A percentile compares a stretch with the other conserved stretches of the same genome.
These are phyloP conservation scores for Diaporthe nobilis DNA, from an alignment of 2,329 filamentous ascomycete species.

Conservation along the genomic window DNA sequence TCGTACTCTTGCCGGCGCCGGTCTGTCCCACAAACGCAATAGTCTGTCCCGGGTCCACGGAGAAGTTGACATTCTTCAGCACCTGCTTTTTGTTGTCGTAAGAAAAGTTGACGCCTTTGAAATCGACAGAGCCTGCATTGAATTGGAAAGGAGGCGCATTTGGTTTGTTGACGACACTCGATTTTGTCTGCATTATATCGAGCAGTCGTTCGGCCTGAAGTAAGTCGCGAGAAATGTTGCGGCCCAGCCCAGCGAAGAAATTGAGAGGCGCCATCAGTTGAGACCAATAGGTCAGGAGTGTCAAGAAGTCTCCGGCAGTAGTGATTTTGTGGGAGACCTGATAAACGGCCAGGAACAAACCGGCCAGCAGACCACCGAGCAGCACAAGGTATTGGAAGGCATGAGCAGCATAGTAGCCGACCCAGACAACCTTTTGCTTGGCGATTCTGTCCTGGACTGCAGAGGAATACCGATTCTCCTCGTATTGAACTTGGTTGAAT, in stretches of 20 bases:
- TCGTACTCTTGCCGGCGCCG: constrained; percentile 71
- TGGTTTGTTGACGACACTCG: constrained; percentile 67
- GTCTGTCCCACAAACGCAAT: constrained; percentile 69
- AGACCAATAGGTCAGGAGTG: constrained; percentile 81
- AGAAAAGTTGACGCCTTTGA: constrained; percentile 69
- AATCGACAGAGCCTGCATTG: constrained; percentile 67
- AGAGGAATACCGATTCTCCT: constrained; percentile 66
- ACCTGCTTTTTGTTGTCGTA: constrained; percentile 73
- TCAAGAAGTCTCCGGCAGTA: constrained; percentile 76
- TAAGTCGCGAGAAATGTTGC: constrained; percentile 68
- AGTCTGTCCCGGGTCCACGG: constrained; percentile 60
- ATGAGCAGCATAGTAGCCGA: constrained; percentile 65
- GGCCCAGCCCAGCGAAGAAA: constrained; percentile 74
- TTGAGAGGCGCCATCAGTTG: constrained; percentile 79
- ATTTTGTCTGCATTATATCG: constrained; percentile 70
- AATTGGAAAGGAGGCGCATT: constrained; percentile 65
- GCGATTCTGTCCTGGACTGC: constrained; percentile 61
- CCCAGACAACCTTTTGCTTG: constrained; percentile 55
- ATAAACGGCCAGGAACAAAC: constrained; percentile 72
- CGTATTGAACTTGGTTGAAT: constrained; percentile 72
- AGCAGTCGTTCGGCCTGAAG: constrained; percentile 71
- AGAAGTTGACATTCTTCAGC: constrained; percentile 67
- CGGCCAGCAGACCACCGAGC: constrained; percentile 78
- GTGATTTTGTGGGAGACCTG: constrained; percentile 72
- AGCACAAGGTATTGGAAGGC: constrained; percentile 74